A percentile compares a stretch with the other conserved stretches of the same genome.
Evolutionary conservation across 2,329 filamentous ascomycete species (phyloP).

Genomic region (Ascochyta rabiei): DNA sequence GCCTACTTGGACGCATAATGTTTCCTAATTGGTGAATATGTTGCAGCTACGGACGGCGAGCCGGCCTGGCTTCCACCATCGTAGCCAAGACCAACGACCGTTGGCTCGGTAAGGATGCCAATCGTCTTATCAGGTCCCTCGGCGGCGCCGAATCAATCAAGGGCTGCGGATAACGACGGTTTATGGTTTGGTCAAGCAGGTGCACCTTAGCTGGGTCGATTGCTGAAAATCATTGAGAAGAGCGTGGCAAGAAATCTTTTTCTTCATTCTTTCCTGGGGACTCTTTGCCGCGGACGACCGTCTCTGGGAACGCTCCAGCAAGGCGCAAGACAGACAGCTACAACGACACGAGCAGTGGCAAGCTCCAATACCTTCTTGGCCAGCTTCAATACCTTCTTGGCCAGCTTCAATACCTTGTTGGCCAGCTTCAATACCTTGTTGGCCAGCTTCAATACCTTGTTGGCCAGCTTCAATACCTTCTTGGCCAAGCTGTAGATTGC

Average conservation of each 20-base stretch:
- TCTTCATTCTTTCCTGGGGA: conserved; percentile 5
- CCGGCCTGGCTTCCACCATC: conserved; percentile 1
- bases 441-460: neutral
- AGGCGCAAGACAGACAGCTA: neutral
- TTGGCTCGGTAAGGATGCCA: conserved; percentile 15
- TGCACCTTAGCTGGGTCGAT: conserved; percentile 15
- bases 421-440: neutral
- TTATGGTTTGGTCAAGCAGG: conserved; percentile 13
- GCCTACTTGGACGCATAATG: conserved; percentile 9
- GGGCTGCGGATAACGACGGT: conserved; percentile 16
- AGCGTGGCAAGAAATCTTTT: neutral
- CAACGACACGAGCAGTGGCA: conserved; percentile 8
- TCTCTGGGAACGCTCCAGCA: neutral
- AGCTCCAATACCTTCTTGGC: neutral
- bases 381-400: neutral
- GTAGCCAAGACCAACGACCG: conserved; percentile 5
- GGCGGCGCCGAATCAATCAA: conserved; percentile 12
- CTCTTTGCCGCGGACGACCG: conserved; percentile 3
- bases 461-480: neutral
- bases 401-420: neutral
- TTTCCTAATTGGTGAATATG: conserved; percentile 15
- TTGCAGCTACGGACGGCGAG: conserved; percentile 13
- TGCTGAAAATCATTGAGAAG: conserved; percentile 8
- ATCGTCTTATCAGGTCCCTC: conserved; percentile 13
- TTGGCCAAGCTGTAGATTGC: conserved; percentile 1